phyloP scores from a whole-genome alignment of 2,329 filamentous ascomycete genomes.

The Aspergillaceae sp. region DNA sequence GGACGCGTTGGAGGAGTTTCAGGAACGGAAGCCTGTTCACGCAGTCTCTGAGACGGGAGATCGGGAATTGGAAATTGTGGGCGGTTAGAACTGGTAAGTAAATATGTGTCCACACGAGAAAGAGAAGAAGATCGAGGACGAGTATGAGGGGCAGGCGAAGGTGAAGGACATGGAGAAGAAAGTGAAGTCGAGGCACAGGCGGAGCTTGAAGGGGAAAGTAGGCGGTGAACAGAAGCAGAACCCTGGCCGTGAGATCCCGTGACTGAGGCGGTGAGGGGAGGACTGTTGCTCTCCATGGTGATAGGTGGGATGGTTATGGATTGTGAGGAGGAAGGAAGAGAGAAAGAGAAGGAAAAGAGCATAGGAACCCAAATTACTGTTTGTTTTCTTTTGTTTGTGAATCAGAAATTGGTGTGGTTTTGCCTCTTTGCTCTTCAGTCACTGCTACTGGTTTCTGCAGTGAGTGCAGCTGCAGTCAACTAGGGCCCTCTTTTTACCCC shows the following conservation, averaged over 20 bases:
- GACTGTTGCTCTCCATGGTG: conserved; percentile 4
- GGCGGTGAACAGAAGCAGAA: conserved; percentile 11
- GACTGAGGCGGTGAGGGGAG: conserved; percentile 4
- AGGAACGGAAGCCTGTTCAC: not conserved
- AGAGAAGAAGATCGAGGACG: not conserved
- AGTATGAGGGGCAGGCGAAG: not conserved
- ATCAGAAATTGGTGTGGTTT: conserved; percentile 2
- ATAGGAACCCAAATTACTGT: not conserved
- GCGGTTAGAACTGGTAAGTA: not conserved
- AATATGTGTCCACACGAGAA: not conserved
- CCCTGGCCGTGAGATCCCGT: conserved; percentile 8
- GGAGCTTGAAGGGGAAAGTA: conserved; percentile 11
- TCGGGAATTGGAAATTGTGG: not conserved
- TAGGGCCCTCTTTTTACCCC: conserved; percentile 5
- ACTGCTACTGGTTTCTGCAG: conserved; percentile 10
- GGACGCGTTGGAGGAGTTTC: not conserved
- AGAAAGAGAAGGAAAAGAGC: not conserved
- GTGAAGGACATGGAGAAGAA: not conserved
- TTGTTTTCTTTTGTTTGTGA: not conserved
- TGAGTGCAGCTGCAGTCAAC: not conserved
- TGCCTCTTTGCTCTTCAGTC: not conserved
- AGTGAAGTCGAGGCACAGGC: not conserved
- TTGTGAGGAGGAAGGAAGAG: not conserved
- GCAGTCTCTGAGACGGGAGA: not conserved
- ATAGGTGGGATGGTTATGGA: not conserved